phyloP scores from a whole-genome alignment of 257 asterid genomes.

The Ballota nigra region DNA sequence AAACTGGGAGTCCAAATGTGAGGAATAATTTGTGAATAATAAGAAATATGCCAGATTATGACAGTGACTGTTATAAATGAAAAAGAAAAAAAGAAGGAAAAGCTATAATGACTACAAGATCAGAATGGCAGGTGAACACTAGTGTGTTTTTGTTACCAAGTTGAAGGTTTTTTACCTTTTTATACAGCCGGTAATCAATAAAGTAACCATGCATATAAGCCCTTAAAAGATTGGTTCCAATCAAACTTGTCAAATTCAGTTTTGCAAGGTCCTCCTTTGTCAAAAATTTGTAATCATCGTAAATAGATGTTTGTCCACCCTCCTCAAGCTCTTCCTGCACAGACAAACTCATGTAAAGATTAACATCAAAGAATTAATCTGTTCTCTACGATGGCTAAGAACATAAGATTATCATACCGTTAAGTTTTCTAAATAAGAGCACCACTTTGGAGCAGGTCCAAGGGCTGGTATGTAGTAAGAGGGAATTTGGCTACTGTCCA shows the following conservation, averaged over 20 bases:
- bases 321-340: constrained; percentile 95
- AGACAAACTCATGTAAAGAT: constrained; percentile 18
- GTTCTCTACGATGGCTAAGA: constrained; percentile 18
- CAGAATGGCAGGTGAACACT: neutral
- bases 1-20: neutral
- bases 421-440: constrained; percentile 74
- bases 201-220: constrained; percentile 96
- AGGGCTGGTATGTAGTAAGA: constrained; percentile 92
- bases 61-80: too few relatives aligned
- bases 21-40: neutral
- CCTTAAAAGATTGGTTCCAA: constrained; percentile 81
- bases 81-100: neutral
- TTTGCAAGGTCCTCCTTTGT: constrained; percentile 79
- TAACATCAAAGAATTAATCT: constrained; percentile 3
- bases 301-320: constrained; percentile 73
- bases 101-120: neutral
- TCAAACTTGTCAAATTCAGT: constrained; percentile 68
- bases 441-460: constrained; percentile 99
- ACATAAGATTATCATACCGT: constrained; percentile 47
- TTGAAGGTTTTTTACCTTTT: constrained; percentile 51
- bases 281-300: constrained; percentile 91
- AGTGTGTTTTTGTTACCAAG: neutral
- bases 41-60: neutral
- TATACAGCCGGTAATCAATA: constrained; percentile 74
- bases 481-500: constrained; percentile 89